Base-by-base conservation (phyloP, 192 early-diverging fungal species). In the Coemansia nantahalensis region DNA sequence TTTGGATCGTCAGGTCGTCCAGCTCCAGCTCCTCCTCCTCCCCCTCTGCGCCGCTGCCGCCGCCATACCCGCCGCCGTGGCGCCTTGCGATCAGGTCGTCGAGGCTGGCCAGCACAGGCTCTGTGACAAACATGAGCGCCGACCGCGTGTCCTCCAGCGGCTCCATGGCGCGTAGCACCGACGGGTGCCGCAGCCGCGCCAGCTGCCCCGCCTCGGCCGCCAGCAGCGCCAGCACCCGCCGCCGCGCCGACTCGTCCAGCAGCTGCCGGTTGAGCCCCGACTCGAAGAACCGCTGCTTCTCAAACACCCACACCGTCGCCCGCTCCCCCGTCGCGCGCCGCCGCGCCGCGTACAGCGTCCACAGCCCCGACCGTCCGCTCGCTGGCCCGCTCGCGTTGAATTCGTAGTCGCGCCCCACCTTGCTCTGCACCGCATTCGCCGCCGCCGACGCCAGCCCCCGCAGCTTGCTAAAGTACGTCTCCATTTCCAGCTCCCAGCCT, bases 271-370 rank as follows among this genome's bases (percentile, higher is more conserved):
- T 71, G 54, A 82, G 48, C 23, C 73, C 54, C 2, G 56, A 35
- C 17, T 86, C 84, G 23, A 89, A 75, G 45, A 73, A 80, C 58
- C 79, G 82, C 35, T 41, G 52, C 56, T 87, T 90, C 56, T 87
- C 86, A 54, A 90, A 90, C 38, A 85, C 84, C 79, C 87, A 90
- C 26, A 88, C 64, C 13, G 88, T 81, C 33, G 83, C 88, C 22
- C 22, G 36, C 30, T 31, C 61, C 39, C 81, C 79, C 9, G 83
- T 85, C 17, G 76, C 83, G 22, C 79, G 79, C 22, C 81, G 75
- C 28, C 59, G 78, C 16, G 80, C 84, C 33, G 61, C 48, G 52
- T 84, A 83, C 33, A 90, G 83, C 51, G 83, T 82, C 88, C 88
- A 90, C 10, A 86, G 70, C n/a, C 88, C 88, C 1, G 83, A 62